Evolutionary conservation across 139 green algal genomes (phyloP).

Genomic region (Trebouxia sp.): DNA sequence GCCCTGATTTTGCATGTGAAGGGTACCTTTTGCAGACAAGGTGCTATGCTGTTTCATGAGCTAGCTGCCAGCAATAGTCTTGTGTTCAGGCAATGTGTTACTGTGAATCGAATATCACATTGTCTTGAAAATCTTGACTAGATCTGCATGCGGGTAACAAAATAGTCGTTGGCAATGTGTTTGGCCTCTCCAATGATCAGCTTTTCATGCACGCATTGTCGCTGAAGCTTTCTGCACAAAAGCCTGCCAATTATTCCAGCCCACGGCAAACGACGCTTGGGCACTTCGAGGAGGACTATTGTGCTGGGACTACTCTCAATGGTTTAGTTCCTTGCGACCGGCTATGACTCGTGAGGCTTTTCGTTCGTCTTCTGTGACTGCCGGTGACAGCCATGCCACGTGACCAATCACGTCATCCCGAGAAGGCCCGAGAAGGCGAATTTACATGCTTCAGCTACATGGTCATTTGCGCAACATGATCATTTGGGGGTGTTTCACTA

Average conservation of each 20-base stretch:
- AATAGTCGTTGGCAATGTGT: slow-evolving; percentile 18
- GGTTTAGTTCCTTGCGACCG: no score
- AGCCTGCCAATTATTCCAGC: slow-evolving; percentile 5
- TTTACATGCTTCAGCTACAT: no score
- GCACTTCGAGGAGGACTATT: slow-evolving; percentile 21
- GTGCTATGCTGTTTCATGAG: slow-evolving; percentile 6
- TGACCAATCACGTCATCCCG: no score
- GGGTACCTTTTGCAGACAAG: slow-evolving; percentile 20
- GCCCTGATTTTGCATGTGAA: slow-evolving; percentile 23
- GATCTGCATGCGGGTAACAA: slow-evolving; percentile 11
- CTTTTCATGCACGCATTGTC: slow-evolving; percentile 17
- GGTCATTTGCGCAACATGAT: no score
- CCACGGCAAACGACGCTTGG: slow-evolving; percentile 4
- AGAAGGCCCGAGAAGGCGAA: no score
- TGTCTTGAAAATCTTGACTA: slow-evolving; percentile 27
- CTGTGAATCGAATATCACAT: slow-evolving; percentile 22
- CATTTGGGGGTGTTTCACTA: no score
- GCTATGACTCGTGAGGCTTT: no score
- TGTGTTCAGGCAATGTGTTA: slow-evolving; percentile 22
- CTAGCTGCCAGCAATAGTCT: slow-evolving; percentile 20
- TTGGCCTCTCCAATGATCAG: slow-evolving; percentile 24
- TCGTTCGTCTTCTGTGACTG: no score
- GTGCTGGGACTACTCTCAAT: no score
- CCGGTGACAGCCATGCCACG: no score
- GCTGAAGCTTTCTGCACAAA: slow-evolving; percentile 16